Evolutionary conservation across 2,329 filamentous ascomycete species (phyloP).

Genomic region (Grosmannia serpens): DNA sequence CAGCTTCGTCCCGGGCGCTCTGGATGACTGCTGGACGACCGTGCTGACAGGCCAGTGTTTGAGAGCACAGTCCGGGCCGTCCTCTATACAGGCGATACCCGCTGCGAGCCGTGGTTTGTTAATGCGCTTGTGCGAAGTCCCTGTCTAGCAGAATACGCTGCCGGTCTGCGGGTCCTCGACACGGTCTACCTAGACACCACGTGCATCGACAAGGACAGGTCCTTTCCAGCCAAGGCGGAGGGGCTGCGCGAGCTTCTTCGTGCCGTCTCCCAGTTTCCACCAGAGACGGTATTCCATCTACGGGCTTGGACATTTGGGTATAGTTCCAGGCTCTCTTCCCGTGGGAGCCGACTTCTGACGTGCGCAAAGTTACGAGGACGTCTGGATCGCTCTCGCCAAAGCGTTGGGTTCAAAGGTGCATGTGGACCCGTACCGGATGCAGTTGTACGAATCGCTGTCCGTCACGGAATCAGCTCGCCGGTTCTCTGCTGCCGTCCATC

Average conservation of each 20-base stretch:
- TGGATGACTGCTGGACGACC: not conserved
- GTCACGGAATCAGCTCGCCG: slow-evolving; percentile 25
- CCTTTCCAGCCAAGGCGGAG: slow-evolving; percentile 55
- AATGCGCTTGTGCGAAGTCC: slow-evolving; percentile 61
- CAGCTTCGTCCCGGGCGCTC: not conserved
- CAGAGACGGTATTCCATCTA: slow-evolving; percentile 70
- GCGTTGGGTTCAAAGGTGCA: slow-evolving; percentile 61
- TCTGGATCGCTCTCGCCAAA: slow-evolving; percentile 72
- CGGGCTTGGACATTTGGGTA: slow-evolving; percentile 78
- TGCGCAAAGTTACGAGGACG: slow-evolving; percentile 60
- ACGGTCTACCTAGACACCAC: slow-evolving; percentile 87
- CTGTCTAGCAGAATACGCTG: slow-evolving; percentile 60
- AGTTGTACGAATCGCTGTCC: slow-evolving; percentile 53
- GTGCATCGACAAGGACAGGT: slow-evolving; percentile 35
- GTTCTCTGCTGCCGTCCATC: slow-evolving; percentile 28
- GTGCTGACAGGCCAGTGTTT: slow-evolving; percentile 40
- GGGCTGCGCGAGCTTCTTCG: slow-evolving; percentile 63
- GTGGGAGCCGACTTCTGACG: not conserved
- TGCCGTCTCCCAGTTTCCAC: slow-evolving; percentile 56
- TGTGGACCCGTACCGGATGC: slow-evolving; percentile 68
- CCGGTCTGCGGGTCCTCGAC: slow-evolving; percentile 56
- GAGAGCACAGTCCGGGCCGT: slow-evolving; percentile 62
- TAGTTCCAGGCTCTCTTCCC: not conserved
- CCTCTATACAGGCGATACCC: slow-evolving; percentile 81
- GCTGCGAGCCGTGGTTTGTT: slow-evolving; percentile 81